These are phyloP conservation scores for Porphyrellus cyaneotinctus DNA, from an alignment of 768 basidiomycete species.

Conservation along the genomic window DNA sequence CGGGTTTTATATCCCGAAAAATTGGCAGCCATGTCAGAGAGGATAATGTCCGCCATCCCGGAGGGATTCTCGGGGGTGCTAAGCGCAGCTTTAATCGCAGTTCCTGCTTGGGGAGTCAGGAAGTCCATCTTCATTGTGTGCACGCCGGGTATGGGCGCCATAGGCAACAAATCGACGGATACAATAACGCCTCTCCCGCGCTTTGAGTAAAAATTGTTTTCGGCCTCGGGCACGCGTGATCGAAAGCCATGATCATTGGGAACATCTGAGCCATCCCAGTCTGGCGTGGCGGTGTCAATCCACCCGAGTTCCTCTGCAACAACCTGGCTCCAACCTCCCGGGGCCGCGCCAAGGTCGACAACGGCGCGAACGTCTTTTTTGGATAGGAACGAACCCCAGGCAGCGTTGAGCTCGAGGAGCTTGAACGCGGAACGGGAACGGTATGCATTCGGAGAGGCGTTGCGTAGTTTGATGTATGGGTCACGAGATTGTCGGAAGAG, in stretches of 20 bases:
- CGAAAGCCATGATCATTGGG: not conserved
- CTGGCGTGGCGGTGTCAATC: conserved; percentile 16
- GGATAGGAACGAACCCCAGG: conserved; percentile 49
- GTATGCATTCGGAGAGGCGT: conserved; percentile 44
- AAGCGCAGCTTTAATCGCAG: conserved; percentile 40
- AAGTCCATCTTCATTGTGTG: conserved; percentile 76
- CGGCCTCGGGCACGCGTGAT: not conserved
- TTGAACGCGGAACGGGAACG: conserved; percentile 92
- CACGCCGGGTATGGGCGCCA: conserved; percentile 70
- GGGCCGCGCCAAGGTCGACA: conserved; percentile 88
- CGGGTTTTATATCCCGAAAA: conserved; percentile 61
- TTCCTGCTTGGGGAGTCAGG: conserved; percentile 49
- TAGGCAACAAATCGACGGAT: conserved; percentile 76
- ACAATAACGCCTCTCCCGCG: conserved; percentile 45
- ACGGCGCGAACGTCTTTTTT: conserved; percentile 55
- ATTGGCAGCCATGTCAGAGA: conserved; percentile 91
- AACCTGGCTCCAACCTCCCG: conserved; percentile 94
- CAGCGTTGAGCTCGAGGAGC: conserved; percentile 71
- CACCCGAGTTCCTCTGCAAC: conserved; percentile 61
- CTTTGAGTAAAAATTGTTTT: conserved; percentile 14
- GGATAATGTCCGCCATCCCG: conserved; percentile 67
- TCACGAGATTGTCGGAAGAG: conserved; percentile 66
- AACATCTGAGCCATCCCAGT: not conserved
- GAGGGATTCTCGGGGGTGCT: conserved; percentile 27
- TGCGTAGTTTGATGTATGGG: conserved; percentile 63